Evolutionary conservation across 345 rosid species (phyloP).

Genomic region (Murraya koenigii): DNA sequence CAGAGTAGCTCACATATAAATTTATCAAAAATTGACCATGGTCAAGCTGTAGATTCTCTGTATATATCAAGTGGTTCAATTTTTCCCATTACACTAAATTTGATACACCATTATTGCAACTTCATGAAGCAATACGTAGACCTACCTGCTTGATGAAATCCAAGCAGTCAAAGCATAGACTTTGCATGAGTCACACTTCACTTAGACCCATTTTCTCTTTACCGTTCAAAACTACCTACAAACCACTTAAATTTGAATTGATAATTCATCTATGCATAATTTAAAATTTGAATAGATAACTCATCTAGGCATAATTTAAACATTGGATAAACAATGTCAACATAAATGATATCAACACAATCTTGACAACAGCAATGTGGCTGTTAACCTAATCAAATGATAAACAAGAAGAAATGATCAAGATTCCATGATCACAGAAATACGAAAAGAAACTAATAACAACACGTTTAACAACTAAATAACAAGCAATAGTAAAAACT

Average conservation of each 20-base stretch:
- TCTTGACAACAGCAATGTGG: no score
- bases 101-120: no score
- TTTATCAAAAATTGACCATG: neutral
- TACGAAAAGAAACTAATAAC: neutral
- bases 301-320: neutral
- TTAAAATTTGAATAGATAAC: no score
- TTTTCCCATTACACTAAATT: no score
- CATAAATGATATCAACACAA: neutral
- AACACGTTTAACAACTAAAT: neutral
- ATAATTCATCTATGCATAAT: neutral
- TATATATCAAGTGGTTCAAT: neutral
- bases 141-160: no score
- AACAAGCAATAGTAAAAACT: no score
- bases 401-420: neutral
- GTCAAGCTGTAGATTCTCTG: neutral
- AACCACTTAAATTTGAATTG: neutral
- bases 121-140: neutral
- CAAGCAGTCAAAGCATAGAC: no score
- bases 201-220: no score
- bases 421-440: no score
- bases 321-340: neutral
- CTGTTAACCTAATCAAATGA: no score
- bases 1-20: neutral
- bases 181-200: neutral
- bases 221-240: neutral